phyloP scores from a whole-genome alignment of 345 rosid species.

The Salix arbutifolia region DNA sequence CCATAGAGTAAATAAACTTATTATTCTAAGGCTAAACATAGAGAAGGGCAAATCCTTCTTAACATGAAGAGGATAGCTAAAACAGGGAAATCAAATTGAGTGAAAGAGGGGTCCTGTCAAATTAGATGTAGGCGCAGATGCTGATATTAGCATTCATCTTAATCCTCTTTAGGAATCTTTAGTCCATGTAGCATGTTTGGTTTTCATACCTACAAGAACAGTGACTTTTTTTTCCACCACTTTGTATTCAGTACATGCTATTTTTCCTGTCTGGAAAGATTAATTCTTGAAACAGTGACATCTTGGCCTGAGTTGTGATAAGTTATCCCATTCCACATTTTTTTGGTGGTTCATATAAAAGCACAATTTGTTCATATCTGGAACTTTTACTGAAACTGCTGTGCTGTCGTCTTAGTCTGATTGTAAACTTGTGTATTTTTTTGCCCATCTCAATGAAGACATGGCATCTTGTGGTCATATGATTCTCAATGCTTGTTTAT shows the following conservation, averaged over 20 bases:
- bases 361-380: background rate
- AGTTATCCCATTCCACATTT: too few species aligned
- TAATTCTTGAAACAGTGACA: background rate
- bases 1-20: background rate
- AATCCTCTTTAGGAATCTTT: background rate
- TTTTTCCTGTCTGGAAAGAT: background rate
- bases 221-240: background rate
- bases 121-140: background rate
- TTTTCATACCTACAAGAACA: background rate
- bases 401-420: background rate
- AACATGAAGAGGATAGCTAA: background rate
- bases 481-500: background rate
- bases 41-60: background rate
- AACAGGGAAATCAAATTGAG: background rate
- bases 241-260: too few species aligned
- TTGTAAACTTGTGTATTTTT: background rate
- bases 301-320: background rate
- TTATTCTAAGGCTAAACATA: background rate
- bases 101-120: background rate
- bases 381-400: background rate
- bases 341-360: background rate
- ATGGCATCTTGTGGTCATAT: background rate
- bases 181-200: background rate
- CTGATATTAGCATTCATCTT: background rate
- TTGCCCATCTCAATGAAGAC: background rate